Evolutionary conservation across 257 asterid species (phyloP).

Genomic region (Prunella vulgaris): DNA sequence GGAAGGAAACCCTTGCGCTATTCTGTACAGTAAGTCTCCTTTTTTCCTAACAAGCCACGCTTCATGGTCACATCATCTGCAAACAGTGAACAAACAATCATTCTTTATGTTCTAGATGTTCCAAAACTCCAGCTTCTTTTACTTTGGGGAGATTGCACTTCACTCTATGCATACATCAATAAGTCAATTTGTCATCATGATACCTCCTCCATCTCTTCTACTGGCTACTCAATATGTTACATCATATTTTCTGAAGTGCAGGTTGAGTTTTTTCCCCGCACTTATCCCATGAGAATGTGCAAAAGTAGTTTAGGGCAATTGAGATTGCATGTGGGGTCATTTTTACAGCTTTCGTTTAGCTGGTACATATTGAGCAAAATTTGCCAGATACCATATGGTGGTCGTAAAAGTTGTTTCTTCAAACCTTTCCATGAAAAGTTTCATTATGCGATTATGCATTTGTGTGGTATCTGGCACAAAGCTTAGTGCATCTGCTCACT

Average conservation of each 20-base stretch:
- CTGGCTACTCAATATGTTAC: background rate
- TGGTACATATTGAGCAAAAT: background rate
- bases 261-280: no score
- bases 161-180: background rate
- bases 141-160: background rate
- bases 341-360: background rate
- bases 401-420: background rate
- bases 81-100: background rate
- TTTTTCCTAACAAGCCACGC: conserved; percentile 5
- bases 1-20: conserved; percentile 88
- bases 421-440: background rate
- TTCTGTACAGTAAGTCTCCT: conserved; percentile 60
- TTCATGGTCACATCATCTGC: background rate
- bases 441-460: background rate
- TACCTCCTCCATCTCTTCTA: background rate
- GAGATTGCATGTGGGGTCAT: background rate
- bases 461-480: background rate
- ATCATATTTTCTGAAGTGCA: no score
- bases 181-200: background rate
- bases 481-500: background rate
- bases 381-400: background rate
- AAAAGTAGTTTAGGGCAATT: background rate
- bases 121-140: background rate
- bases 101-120: background rate
- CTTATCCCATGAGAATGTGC: background rate